Evolutionary conservation across 306 rosid genomes (phyloP).

Genomic region (Aeschynomene evenia): DNA sequence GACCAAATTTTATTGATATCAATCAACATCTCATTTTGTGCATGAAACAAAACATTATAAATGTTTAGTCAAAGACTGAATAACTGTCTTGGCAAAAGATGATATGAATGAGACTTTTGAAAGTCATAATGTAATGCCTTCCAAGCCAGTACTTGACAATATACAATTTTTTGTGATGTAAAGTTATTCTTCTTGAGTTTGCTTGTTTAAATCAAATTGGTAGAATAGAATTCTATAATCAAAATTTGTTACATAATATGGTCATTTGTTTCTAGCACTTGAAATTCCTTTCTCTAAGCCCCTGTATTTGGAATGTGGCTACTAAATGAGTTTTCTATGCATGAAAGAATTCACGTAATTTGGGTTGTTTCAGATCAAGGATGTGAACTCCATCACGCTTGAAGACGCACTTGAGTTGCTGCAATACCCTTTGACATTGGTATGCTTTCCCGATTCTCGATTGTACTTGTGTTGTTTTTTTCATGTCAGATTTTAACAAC

Average conservation of each 20-base stretch:
- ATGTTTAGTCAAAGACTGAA: not conserved
- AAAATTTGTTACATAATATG: not conserved
- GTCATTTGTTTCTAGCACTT: not conserved
- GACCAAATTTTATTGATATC: not conserved
- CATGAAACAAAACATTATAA: not conserved
- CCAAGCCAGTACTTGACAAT: not conserved
- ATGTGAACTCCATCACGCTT: slow-evolving; percentile 57
- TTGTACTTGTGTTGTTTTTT: not conserved
- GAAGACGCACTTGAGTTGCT: slow-evolving; percentile 67
- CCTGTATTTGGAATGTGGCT: not conserved
- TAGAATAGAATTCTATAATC: not conserved
- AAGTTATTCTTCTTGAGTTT: not conserved
- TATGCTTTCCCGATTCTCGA: slow-evolving; percentile 39
- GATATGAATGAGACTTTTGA: not conserved
- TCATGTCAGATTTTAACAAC: not conserved
- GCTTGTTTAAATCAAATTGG: not conserved
- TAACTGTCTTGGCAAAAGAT: not conserved
- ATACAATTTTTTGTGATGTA: not conserved
- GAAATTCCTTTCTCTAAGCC: not conserved
- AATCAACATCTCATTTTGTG: not conserved
- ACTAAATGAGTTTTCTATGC: not conserved
- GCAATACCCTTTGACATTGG: slow-evolving; percentile 85
- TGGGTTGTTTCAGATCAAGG: slow-evolving; percentile 66
- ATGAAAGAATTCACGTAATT: slow-evolving; percentile 6
- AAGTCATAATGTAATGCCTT: not conserved